Conservation (phyloP, 495 filamentous ascomycete genomes). For the Penicillium maclennaniae region DNA sequence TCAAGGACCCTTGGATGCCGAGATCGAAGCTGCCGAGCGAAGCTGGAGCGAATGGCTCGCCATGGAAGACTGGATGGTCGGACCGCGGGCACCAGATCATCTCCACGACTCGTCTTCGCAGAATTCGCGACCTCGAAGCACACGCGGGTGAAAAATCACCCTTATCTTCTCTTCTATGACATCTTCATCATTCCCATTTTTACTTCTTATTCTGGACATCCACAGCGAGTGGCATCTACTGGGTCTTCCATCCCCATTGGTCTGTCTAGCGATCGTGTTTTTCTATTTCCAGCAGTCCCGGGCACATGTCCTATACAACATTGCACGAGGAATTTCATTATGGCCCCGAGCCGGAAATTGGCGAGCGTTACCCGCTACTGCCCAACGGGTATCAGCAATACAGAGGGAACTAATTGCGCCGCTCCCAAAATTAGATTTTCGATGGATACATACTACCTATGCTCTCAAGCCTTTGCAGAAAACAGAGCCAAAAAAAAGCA, state of each 20-base stretch:
- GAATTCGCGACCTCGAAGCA: slow-evolving; percentile 34
- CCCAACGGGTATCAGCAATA: not conserved
- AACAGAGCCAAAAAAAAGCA: not conserved
- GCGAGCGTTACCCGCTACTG: not conserved
- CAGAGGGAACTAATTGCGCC: not conserved
- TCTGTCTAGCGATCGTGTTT: slow-evolving; percentile 22
- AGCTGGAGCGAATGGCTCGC: slow-evolving; percentile 84
- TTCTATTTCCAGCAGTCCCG: not conserved
- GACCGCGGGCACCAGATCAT: slow-evolving; percentile 52
- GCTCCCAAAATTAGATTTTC: not conserved
- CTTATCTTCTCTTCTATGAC: slow-evolving; percentile 1
- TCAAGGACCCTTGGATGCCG: slow-evolving; percentile 65
- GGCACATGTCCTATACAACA: slow-evolving; percentile 15
- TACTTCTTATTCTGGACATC: slow-evolving; percentile 3
- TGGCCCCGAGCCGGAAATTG: not conserved
- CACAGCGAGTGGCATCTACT: slow-evolving; percentile 16
- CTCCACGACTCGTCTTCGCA: slow-evolving; percentile 44
- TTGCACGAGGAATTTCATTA: slow-evolving; percentile 1
- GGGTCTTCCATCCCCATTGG: slow-evolving; percentile 6
- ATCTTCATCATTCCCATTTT: slow-evolving; percentile 5
- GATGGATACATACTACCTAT: slow-evolving; percentile 9
- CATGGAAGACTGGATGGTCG: slow-evolving; percentile 96
- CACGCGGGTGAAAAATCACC: slow-evolving; percentile 21
- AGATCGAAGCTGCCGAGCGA: slow-evolving; percentile 80
- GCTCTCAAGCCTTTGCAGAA: not conserved